Evolutionary conservation across 2,329 filamentous ascomycete genomes (phyloP), one percentile per base, ranked within the genome.

Genomic region (Ceratocystis lukuohia): DNA sequence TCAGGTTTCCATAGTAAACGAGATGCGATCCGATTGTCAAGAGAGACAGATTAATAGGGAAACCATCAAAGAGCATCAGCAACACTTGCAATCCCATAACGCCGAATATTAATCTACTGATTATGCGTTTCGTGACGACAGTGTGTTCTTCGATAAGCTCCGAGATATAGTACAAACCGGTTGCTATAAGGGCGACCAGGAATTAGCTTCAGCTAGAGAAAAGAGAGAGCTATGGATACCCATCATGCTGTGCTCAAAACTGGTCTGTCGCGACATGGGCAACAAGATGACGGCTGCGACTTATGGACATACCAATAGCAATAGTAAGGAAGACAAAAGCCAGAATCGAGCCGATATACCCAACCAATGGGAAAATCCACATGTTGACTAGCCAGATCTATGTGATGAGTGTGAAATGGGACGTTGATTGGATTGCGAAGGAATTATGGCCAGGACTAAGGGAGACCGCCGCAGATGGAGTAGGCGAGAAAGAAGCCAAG

Each of bases 121-220:
- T 81, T n/a, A 96, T 79, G 67, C 88, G 89, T 74, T 96, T 96
- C 12, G 92, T 89, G 69, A 96, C 77, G 10, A 97, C 93, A 3
- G 93, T 96, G 74, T 99, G 93, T 76, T 99, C 94, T 77, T 99
- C 94, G 69, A 99, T 94, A 15, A 97, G 86, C 76, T 99, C 94
- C 28, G 93, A 96, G 65, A 99, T 87, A 76, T 99, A 99, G 79
- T 99, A 99, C 30, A 99, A 85, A 46, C 94, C 94, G n/a, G 91
- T 96, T 48, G 94, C 94, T 70, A n/a, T 90, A 72, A 61, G 68
- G 25, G 45, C 41, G 20, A 4, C 22, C 10, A 15, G 22, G 15
- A 64, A 22, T 25, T 30, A 53, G 30, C n/a, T 30, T 37, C 20
- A 37, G 22, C n/a, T 57, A 44, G 22, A 45, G 12, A 12, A 37